Evolutionary conservation across 345 rosid genomes (phyloP).

Genomic region (Lepidium africanum): DNA sequence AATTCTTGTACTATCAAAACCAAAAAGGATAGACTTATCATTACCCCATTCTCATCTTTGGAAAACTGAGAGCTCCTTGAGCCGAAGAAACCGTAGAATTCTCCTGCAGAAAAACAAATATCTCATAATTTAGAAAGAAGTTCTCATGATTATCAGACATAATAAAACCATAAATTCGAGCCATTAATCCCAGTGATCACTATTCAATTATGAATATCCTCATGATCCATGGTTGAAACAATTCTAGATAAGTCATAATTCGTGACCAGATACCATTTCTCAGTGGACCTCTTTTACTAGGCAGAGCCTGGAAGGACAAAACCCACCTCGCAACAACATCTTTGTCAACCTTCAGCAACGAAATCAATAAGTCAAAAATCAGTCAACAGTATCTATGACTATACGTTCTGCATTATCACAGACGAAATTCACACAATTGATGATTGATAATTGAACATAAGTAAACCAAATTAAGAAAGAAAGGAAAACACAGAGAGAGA

Average conservation of each 20-base stretch:
- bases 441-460: not conserved
- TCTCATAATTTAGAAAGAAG: not conserved
- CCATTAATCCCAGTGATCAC: not conserved
- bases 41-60: constrained; percentile 47
- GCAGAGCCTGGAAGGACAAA: constrained; percentile 67
- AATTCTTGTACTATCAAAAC: not conserved
- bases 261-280: constrained; percentile 37
- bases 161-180: not conserved
- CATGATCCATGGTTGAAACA: not conserved
- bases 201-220: not conserved
- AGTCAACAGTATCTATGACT: not conserved
- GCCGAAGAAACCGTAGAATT: constrained; percentile 79
- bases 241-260: not conserved
- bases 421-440: not conserved
- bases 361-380: not conserved
- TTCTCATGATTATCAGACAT: not conserved
- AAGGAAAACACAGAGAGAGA: not conserved
- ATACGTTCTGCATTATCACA: not conserved
- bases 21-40: not conserved
- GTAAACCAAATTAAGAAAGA: not conserved
- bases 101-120: constrained; percentile 41
- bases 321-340: constrained; percentile 62
- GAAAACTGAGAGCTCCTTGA: constrained; percentile 70
- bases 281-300: constrained; percentile 36
- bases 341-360: constrained; percentile 50